phyloP scores from a whole-genome alignment of 2,329 filamentous ascomycete species.

The Pseudogymnoascus sp. region DNA sequence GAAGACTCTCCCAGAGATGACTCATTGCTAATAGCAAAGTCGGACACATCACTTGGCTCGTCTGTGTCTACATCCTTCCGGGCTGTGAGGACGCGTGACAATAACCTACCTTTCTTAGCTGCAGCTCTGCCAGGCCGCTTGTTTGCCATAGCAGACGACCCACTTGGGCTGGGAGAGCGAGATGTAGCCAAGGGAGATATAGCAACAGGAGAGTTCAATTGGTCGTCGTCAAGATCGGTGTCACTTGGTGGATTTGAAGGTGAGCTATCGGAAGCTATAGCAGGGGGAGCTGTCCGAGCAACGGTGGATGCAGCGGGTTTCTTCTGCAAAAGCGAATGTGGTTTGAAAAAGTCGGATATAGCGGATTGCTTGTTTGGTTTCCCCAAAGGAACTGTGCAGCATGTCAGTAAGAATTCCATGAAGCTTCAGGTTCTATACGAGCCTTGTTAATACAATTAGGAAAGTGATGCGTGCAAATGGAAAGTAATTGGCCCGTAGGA shows the following conservation, averaged over 20 bases:
- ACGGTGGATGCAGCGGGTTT: background rate
- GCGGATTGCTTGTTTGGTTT: background rate
- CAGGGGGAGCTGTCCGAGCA: background rate
- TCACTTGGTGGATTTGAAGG: background rate
- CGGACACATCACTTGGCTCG: background rate
- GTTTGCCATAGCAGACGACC: background rate
- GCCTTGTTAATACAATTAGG: background rate
- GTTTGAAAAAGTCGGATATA: slow-evolving; percentile 1
- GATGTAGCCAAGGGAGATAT: background rate
- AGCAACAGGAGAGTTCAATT: background rate
- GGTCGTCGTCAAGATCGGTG: background rate
- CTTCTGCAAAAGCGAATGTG: background rate
- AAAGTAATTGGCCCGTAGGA: background rate
- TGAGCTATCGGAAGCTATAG: background rate
- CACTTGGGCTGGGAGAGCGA: background rate
- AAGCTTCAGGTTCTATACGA: background rate
- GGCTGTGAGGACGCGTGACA: background rate
- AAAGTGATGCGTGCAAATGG: background rate
- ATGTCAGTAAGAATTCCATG: background rate
- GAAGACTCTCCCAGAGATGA: background rate
- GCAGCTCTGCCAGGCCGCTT: background rate
- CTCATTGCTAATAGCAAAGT: background rate
- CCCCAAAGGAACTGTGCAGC: background rate
- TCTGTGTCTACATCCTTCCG: background rate
- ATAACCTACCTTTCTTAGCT: background rate